Evolutionary conservation across 371 early-diverging fungal genomes (phyloP).

Genomic region (Haplosporangium sp.): DNA sequence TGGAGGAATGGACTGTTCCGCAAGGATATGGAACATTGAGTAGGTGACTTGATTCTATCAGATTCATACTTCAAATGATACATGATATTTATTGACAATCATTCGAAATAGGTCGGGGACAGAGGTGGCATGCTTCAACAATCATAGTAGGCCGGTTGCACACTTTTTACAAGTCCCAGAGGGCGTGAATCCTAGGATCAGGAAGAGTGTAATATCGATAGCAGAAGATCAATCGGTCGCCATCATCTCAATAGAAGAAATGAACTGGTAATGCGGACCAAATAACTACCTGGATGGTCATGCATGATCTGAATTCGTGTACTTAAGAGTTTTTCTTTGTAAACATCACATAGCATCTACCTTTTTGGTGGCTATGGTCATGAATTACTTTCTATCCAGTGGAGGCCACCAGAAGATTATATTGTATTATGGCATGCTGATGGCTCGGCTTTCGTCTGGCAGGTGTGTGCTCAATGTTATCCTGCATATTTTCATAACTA

Average conservation of each 20-base stretch:
- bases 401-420: slow-evolving; percentile 77
- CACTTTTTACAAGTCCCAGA: slow-evolving; percentile 73
- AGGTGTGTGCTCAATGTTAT: slow-evolving; percentile 62
- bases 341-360: slow-evolving; percentile 59
- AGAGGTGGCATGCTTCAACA: slow-evolving; percentile 75
- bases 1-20: slow-evolving; percentile 76
- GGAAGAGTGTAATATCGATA: slow-evolving; percentile 73
- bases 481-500: neutral
- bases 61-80: neutral
- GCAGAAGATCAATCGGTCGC: slow-evolving; percentile 78
- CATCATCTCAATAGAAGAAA: slow-evolving; percentile 79
- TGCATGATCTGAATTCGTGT: neutral
- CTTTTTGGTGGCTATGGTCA: slow-evolving; percentile 71
- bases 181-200: slow-evolving; percentile 67
- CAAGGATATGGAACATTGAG: slow-evolving; percentile 84
- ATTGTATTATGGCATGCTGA: slow-evolving; percentile 74
- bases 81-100: neutral
- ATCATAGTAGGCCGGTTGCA: slow-evolving; percentile 69
- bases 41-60: slow-evolving; percentile 46
- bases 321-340: neutral
- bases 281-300: neutral
- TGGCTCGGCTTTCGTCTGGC: slow-evolving; percentile 80
- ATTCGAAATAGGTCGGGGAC: slow-evolving; percentile 63
- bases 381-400: slow-evolving; percentile 70
- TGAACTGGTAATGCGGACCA: slow-evolving; percentile 68